Base-by-base conservation (phyloP, 2,329 filamentous ascomycete species). In the Stachybotrys echinatus region DNA sequence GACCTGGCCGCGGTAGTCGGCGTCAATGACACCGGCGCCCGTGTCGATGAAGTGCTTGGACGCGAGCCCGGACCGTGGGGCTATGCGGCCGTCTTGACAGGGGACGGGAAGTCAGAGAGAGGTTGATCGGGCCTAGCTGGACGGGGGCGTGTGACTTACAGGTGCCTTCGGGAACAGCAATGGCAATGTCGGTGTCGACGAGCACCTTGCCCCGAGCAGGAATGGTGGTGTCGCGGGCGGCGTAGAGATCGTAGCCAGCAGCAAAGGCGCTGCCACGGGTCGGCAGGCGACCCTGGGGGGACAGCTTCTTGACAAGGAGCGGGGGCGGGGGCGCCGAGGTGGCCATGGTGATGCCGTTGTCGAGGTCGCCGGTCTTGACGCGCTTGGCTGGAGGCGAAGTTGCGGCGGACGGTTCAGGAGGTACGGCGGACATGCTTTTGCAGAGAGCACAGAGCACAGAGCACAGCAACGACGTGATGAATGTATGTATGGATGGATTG, bases 11-110 rank as follows among this genome's bases (percentile, higher is more conserved):
- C 94, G 83, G 75, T 99, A 99, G 71, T 99, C 94, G 31, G 92
- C 92, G 69, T 99, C 94, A 61, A 99, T 97, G 56, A 99, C 94
- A 49, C 94, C 94, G 0, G 94, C 94, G 54, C 95, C 91, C 0
- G 89, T 94, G 69, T 96, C 91, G 67, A 99, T 97, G 72, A 92
- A 94, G 74, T 97, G 84, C 75, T 99, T 99, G 53, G 85, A 79
- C 3, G 92, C 92, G 34, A 96, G 85, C 45, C 91, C 91, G n/a
- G 89, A 94, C 56, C 92, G 88, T 10, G 92, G 92, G 3, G 92
- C 92, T 49, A 96, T 84, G 51, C 92, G 87, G 58, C 92, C 92
- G 66, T 97, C 89, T 92, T n/a, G n/a, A n/a, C n/a, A n/a, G n/a
- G n/a, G n/a, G n/a, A 12, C 10, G 12, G 23, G 12, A 18, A 23